A percentile compares a stretch with the other conserved stretches of the same genome.
These are phyloP conservation scores for Teunomyces gatunensis DNA, from an alignment of 805 yeast species.

Conservation along the genomic window DNA sequence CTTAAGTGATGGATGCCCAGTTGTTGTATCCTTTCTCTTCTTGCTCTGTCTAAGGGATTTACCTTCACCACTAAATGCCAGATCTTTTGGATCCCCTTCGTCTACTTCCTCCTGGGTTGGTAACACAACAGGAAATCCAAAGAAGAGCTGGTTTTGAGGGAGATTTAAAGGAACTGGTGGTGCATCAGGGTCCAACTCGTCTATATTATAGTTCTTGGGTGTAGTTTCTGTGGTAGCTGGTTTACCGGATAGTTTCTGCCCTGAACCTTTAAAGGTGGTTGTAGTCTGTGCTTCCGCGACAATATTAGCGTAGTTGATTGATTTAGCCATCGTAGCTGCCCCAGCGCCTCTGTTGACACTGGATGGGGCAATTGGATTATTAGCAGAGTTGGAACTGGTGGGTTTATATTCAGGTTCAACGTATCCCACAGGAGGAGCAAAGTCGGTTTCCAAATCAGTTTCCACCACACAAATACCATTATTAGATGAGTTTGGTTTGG, in stretches of 20 bases:
- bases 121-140: slow-evolving; percentile 80
- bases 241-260: slow-evolving; percentile 71
- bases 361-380: slow-evolving; percentile 33
- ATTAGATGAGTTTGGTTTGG: slow-evolving; percentile 66
- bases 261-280: slow-evolving; percentile 53
- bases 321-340: slow-evolving; percentile 74
- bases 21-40: slow-evolving; percentile 62
- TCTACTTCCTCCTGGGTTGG: slow-evolving; percentile 29
- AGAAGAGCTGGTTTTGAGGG: slow-evolving; percentile 85
- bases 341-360: slow-evolving; percentile 39
- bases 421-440: slow-evolving; percentile 98
- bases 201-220: slow-evolving; percentile 30
- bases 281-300: slow-evolving; percentile 40
- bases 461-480: slow-evolving; percentile 91
- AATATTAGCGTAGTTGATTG: slow-evolving; percentile 62
- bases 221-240: slow-evolving; percentile 22
- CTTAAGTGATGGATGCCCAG: slow-evolving; percentile 51
- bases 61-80: slow-evolving; percentile 63
- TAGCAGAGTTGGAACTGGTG: slow-evolving; percentile 28
- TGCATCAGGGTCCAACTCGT: slow-evolving; percentile 51
- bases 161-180: slow-evolving; percentile 69
- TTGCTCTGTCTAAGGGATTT: slow-evolving; percentile 68
- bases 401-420: slow-evolving; percentile 79
- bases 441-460: slow-evolving; percentile 94
- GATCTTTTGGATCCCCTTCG: background rate